phyloP scores from a whole-genome alignment of 306 rosid species.

The Rubus idaeus region DNA sequence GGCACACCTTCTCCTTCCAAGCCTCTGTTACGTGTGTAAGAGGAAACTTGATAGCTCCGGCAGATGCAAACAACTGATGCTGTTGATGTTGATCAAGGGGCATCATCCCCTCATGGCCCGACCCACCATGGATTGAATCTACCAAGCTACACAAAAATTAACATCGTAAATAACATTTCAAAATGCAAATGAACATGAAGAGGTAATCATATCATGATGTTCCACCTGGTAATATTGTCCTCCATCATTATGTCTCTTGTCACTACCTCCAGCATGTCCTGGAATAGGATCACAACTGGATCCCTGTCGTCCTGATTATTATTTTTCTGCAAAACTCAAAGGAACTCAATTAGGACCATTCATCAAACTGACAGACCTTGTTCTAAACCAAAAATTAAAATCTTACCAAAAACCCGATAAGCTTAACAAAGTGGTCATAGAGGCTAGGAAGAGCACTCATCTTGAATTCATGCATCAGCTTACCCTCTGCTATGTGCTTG shows the following conservation, averaged over 20 bases:
- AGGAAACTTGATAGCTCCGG: constrained; percentile 93
- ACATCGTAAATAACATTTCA: constrained; percentile 12
- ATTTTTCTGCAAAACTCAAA: constrained; percentile 50
- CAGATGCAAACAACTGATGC: constrained; percentile 88
- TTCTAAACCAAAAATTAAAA: background rate
- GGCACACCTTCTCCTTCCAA: constrained; percentile 88
- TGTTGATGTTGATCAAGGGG: constrained; percentile 62
- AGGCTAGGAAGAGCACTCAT: constrained; percentile 94
- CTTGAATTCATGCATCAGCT: constrained; percentile 53
- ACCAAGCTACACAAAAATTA: constrained; percentile 50
- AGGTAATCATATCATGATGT: constrained; percentile 15
- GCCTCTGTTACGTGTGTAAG: constrained; percentile 64
- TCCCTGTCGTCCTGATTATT: constrained; percentile 76
- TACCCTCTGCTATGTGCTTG: constrained; percentile 40
- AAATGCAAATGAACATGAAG: background rate
- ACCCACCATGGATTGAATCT: constrained; percentile 71
- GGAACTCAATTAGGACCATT: constrained; percentile 20
- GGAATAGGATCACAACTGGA: constrained; percentile 85
- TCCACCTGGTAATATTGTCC: constrained; percentile 72
- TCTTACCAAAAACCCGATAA: constrained; percentile 70
- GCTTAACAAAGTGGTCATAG: constrained; percentile 64
- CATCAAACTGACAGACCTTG: constrained; percentile 10
- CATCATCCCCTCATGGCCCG: constrained; percentile 71
- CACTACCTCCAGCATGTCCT: constrained; percentile 97
- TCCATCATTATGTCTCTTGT: constrained; percentile 93